Percentiles rank a stretch among this genome's conserved stretches.
phyloP scores from a whole-genome alignment of 441 rosid species.

The Arabidopsis lyrata region DNA sequence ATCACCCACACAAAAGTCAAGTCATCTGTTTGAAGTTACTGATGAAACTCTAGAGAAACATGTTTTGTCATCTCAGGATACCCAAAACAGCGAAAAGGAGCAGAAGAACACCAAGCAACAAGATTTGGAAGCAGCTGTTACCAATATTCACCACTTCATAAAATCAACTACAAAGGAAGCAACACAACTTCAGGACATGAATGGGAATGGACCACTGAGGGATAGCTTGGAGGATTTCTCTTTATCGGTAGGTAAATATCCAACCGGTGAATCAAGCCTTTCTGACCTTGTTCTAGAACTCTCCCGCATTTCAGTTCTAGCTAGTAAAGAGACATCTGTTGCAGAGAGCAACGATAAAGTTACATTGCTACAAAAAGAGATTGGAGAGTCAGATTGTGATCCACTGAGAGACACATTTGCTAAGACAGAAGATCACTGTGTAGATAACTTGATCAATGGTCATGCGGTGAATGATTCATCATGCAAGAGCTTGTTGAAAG shows the following conservation, averaged over 20 bases:
- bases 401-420: slow-evolving; percentile 36
- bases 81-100: background rate
- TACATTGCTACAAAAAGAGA: slow-evolving; percentile 48
- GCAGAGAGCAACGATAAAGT: slow-evolving; percentile 47
- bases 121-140: slow-evolving; percentile 51
- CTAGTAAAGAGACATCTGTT: slow-evolving; percentile 29
- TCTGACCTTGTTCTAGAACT: slow-evolving; percentile 48
- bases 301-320: slow-evolving; percentile 51
- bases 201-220: slow-evolving; percentile 34
- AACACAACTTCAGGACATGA: slow-evolving; percentile 39
- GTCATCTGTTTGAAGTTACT: slow-evolving; percentile 39
- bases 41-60: slow-evolving; percentile 44
- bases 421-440: slow-evolving; percentile 44
- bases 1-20: slow-evolving; percentile 27
- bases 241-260: slow-evolving; percentile 39
- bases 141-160: slow-evolving; percentile 48
- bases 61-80: slow-evolving; percentile 41
- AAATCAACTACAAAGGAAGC: slow-evolving; percentile 46
- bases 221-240: slow-evolving; percentile 49
- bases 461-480: slow-evolving; percentile 36
- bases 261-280: slow-evolving; percentile 43
- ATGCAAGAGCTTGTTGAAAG: slow-evolving; percentile 42
- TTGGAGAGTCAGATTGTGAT: slow-evolving; percentile 34
- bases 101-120: slow-evolving; percentile 29
- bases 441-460: slow-evolving; percentile 38